Evolutionary conservation across 139 green algal genomes (phyloP).

Genomic region (Chlorella vulgaris): DNA sequence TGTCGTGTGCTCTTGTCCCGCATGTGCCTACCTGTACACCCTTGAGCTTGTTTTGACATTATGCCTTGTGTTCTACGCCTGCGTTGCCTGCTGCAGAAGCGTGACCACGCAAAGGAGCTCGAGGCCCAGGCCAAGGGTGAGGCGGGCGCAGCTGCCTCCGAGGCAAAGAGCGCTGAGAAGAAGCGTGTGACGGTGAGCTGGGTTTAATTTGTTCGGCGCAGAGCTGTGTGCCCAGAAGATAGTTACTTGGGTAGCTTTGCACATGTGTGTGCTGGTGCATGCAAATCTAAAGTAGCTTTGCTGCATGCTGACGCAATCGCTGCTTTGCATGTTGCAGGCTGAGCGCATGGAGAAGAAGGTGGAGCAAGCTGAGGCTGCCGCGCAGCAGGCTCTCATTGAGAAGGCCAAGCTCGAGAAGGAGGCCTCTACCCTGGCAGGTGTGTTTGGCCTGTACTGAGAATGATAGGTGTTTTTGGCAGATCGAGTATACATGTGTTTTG

Average conservation of each 20-base stretch:
- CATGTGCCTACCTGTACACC: not conserved
- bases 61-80: no score
- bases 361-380: constrained; percentile 8
- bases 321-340: constrained; percentile 16
- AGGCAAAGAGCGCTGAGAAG: constrained; percentile 23
- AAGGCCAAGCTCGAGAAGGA: constrained; percentile 43
- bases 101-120: constrained; percentile 33
- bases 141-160: constrained; percentile 16
- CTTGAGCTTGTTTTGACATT: no score
- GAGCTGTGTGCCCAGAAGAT: no score
- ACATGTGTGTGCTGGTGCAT: no score
- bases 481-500: no score
- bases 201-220: no score
- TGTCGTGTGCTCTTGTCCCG: not conserved
- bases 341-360: constrained; percentile 25
- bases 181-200: constrained; percentile 27
- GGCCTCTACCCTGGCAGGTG: constrained; percentile 24
- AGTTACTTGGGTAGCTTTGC: no score
- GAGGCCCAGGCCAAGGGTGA: constrained; percentile 27
- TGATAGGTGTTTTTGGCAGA: not conserved
- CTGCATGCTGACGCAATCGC: no score
- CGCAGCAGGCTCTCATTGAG: constrained; percentile 16
- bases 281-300: no score
- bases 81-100: no score
- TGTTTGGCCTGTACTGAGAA: not conserved